Evolutionary conservation across 2,329 filamentous ascomycete genomes (phyloP).

Genomic region (Hypoxylon sp.): DNA sequence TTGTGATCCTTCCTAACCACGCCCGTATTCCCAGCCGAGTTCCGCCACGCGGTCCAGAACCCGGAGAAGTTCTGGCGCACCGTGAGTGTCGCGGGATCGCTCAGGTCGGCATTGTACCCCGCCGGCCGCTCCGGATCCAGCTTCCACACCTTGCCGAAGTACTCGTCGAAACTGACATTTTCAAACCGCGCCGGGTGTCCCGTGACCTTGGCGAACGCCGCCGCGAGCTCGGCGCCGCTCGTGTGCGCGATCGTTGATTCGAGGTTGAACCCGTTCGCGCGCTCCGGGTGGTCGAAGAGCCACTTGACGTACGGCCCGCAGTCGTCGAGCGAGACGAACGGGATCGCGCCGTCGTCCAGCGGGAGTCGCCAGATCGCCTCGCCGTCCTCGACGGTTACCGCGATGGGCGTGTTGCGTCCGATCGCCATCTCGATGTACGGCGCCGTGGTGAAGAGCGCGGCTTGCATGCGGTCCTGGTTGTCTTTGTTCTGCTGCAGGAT

Average conservation of each 20-base stretch:
- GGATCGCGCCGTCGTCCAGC: conserved; percentile 51
- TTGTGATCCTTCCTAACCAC: conserved; percentile 57
- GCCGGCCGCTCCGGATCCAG: conserved; percentile 41
- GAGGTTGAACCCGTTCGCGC: conserved; percentile 56
- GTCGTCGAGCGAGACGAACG: conserved; percentile 56
- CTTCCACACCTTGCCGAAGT: conserved; percentile 41
- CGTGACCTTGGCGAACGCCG: conserved; percentile 54
- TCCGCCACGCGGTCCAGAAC: conserved; percentile 58
- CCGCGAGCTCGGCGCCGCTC: conserved; percentile 50
- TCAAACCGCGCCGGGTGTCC: conserved; percentile 53
- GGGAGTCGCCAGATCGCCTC: conserved; percentile 39
- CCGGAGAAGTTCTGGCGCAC: conserved; percentile 59
- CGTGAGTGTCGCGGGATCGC: conserved; percentile 49
- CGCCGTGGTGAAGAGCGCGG: conserved; percentile 68
- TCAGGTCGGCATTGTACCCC: conserved; percentile 49
- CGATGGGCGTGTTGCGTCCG: conserved; percentile 49
- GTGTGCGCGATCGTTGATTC: conserved; percentile 55
- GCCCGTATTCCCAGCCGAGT: conserved; percentile 52
- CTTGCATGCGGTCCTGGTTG: conserved; percentile 53
- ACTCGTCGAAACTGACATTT: conserved; percentile 48
- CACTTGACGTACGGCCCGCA: conserved; percentile 57
- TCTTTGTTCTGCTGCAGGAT: conserved; percentile 53
- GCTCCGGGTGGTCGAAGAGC: conserved; percentile 57
- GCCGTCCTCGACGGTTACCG: conserved; percentile 49
- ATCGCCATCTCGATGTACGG: conserved; percentile 59